These are phyloP conservation scores for Alternaria consortialis DNA, from an alignment of 2,329 filamentous ascomycete species.

Conservation along the genomic window DNA sequence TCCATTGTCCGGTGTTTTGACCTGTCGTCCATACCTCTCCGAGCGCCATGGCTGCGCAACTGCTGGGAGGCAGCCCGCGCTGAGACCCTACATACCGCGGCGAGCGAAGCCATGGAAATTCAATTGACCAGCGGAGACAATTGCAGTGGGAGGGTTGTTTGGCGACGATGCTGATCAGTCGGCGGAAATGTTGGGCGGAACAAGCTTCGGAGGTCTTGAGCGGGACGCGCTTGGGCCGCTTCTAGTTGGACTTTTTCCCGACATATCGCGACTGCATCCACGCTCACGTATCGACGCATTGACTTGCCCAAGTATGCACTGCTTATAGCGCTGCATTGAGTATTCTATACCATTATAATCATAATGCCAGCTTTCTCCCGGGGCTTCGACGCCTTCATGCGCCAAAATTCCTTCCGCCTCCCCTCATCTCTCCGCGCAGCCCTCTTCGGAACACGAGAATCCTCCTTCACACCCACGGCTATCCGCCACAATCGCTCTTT, in stretches of 20 bases:
- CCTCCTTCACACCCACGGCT: slow-evolving; percentile 27
- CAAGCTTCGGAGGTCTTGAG: slow-evolving; percentile 34
- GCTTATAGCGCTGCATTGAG: background rate
- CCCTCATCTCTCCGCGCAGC: slow-evolving; percentile 45
- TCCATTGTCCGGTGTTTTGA: slow-evolving; percentile 18
- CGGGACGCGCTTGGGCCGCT: slow-evolving; percentile 25
- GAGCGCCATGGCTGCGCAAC: slow-evolving; percentile 61
- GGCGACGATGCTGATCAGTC: slow-evolving; percentile 24
- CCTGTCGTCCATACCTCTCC: slow-evolving; percentile 63
- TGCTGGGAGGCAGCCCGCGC: slow-evolving; percentile 66
- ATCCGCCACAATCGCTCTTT: slow-evolving; percentile 31
- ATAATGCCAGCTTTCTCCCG: slow-evolving; percentile 46
- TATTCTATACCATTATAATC: background rate
- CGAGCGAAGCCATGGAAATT: slow-evolving; percentile 70
- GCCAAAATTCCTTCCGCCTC: slow-evolving; percentile 40
- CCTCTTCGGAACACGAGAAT: slow-evolving; percentile 38
- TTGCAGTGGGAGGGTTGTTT: slow-evolving; percentile 19
- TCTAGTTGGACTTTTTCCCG: slow-evolving; percentile 27
- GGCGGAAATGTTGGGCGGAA: slow-evolving; percentile 49
- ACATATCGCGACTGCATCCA: background rate
- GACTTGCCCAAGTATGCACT: slow-evolving; percentile 2
- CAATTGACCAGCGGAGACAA: slow-evolving; percentile 34
- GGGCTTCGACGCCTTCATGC: slow-evolving; percentile 40
- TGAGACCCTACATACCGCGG: slow-evolving; percentile 70
- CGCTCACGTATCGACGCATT: background rate